phyloP scores from a whole-genome alignment of 768 basidiomycete species.

The Mycena epipterygia region DNA sequence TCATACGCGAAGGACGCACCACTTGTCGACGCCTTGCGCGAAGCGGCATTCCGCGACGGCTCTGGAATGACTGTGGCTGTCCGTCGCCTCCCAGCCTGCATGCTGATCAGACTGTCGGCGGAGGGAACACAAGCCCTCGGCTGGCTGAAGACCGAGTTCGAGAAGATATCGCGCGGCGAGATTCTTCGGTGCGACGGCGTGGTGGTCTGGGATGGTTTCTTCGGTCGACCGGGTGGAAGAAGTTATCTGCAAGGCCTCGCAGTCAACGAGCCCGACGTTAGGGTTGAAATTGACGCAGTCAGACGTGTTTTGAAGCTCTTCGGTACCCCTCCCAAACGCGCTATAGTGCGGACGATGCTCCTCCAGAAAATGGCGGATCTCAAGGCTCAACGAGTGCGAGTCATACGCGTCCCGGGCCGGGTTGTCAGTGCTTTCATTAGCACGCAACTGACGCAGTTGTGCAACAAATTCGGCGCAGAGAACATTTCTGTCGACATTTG shows the following conservation, averaged over 20 bases:
- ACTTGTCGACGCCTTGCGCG: conserved; percentile 63
- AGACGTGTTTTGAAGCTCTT: conserved; percentile 67
- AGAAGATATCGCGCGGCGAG: conserved; percentile 75
- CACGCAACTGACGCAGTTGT: conserved; percentile 60
- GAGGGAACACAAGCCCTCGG: conserved; percentile 65
- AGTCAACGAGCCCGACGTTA: conserved; percentile 51
- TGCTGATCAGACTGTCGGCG: conserved; percentile 63
- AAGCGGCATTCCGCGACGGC: conserved; percentile 47
- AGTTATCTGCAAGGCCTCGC: conserved; percentile 63
- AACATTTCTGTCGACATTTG: conserved; percentile 66
- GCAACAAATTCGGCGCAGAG: conserved; percentile 65
- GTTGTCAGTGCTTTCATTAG: conserved; percentile 62
- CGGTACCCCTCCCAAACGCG: conserved; percentile 61
- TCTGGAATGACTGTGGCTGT: conserved; percentile 43
- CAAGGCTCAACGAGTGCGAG: conserved; percentile 54
- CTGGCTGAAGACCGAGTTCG: conserved; percentile 70
- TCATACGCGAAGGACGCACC: conserved; percentile 55
- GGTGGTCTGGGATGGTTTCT: conserved; percentile 76
- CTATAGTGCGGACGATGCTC: conserved; percentile 58
- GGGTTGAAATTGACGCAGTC: conserved; percentile 55
- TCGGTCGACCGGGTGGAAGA: conserved; percentile 57
- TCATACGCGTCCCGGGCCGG: conserved; percentile 62
- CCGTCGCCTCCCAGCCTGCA: conserved; percentile 33
- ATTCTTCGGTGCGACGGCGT: conserved; percentile 64
- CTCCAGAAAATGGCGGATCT: conserved; percentile 61